Conservation (phyloP, 2,329 filamentous ascomycete genomes). For the Talaromyces pinophilus region DNA sequence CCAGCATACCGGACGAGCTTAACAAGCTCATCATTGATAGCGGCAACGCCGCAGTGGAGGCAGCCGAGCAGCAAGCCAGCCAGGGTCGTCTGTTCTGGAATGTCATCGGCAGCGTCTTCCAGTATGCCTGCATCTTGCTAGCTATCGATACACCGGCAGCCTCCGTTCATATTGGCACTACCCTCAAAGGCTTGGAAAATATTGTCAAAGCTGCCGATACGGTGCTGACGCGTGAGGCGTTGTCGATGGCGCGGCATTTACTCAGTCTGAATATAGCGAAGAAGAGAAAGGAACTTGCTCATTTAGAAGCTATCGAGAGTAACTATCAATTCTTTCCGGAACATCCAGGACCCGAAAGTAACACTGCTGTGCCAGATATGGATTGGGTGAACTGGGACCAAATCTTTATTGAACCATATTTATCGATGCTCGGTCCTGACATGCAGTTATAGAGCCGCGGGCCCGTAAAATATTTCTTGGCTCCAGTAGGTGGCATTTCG, state of each 20-base stretch:
- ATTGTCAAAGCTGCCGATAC: slow-evolving; percentile 33
- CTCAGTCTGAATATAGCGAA: slow-evolving; percentile 33
- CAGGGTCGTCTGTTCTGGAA: slow-evolving; percentile 36
- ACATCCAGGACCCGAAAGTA: slow-evolving; percentile 17
- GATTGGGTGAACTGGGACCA: slow-evolving; percentile 36
- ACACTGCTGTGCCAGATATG: slow-evolving; percentile 27
- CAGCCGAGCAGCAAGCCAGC: slow-evolving; percentile 29
- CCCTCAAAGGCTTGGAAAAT: slow-evolving; percentile 32
- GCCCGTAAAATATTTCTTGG: too few relatives aligned
- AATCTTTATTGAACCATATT: slow-evolving; percentile 35
- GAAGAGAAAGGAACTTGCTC: slow-evolving; percentile 34
- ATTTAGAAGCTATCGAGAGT: slow-evolving; percentile 33
- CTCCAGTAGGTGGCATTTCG: not conserved
- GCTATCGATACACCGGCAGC: slow-evolving; percentile 32
- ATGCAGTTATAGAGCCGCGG: not conserved
- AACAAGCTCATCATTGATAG: slow-evolving; percentile 30
- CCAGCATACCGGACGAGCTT: slow-evolving; percentile 27
- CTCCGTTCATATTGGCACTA: slow-evolving; percentile 26
- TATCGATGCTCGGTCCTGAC: slow-evolving; percentile 30
- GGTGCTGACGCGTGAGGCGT: slow-evolving; percentile 31
- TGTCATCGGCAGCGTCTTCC: slow-evolving; percentile 36
- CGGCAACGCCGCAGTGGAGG: slow-evolving; percentile 27
- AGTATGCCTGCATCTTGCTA: slow-evolving; percentile 34
- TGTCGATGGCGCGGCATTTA: slow-evolving; percentile 34
- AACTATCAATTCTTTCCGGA: slow-evolving; percentile 22